Base-by-base conservation (phyloP, 345 rosid species). In the Atalantia buxifolia region DNA sequence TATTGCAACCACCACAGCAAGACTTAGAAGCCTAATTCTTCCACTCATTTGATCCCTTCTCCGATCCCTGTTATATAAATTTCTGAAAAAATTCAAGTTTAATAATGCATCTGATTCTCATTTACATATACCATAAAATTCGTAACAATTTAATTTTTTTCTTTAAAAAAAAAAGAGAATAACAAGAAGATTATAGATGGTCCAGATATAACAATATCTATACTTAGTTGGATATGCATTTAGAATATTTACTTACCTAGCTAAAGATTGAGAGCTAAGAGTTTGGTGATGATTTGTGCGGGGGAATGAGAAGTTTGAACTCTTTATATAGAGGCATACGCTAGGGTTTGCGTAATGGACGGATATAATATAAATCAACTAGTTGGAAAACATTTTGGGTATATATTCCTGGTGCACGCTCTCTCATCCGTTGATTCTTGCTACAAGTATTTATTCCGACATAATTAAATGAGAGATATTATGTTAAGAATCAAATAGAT, bases 11-110 rank as follows among this genome's bases (percentile, higher is more conserved):
- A 68, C 65, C 14, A 87, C 28, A 69, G 77, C 82, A 61, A 79
- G 48, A 76, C 68, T 80, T 53, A 65, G 3, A 22, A 73, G 6
- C 77, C 72, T 83, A 86, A 74, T 84, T 65, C 73, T 80, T 69
- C 48, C 25, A 74, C 62, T 42, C 27, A 18, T 72, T 48, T 42
- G 50, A 28, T 63, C 35, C 9, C 5, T 35, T 4, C 2, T 40
- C 36, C 30, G 6, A 53, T 18, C 22, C 4, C 66, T 50, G 53
- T 4, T 24, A 12, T 62, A 16, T 16, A 6, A 40, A 66, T 30
- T 61, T 31, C 33, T 8, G 25, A 9, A 68, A 22, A 27, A 59
- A 4, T 35, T 16, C 65, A 66, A 50, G 36, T 36, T n/a, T 7
- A 66, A 66, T 9, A 10, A 13, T 45, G 50, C 25, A 35, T 9